Evolutionary conservation across 2,329 filamentous ascomycete genomes (phyloP).

Genomic region (Cytospora paraplurivora): DNA sequence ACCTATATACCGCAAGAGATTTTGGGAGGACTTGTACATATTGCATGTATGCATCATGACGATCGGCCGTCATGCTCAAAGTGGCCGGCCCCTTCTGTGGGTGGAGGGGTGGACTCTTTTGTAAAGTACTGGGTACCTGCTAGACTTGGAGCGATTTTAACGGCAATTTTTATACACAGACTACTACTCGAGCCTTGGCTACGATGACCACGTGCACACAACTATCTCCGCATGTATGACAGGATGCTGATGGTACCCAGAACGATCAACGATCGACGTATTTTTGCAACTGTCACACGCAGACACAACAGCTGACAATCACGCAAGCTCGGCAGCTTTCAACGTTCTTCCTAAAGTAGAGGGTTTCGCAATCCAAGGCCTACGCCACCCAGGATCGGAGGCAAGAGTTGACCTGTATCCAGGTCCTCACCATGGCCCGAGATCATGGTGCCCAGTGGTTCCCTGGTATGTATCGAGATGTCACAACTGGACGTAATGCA

Average conservation of each 20-base stretch:
- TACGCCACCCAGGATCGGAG: too few relatives aligned
- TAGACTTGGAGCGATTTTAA: conserved; percentile 15
- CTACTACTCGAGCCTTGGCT: background rate
- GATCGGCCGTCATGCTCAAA: conserved; percentile 5
- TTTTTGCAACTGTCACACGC: too few relatives aligned
- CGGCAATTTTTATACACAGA: conserved; percentile 9
- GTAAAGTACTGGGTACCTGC: conserved; percentile 18
- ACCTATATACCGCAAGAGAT: background rate
- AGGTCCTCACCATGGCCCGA: too few relatives aligned
- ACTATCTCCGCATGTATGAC: background rate
- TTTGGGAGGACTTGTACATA: conserved; percentile 2
- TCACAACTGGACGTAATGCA: too few relatives aligned
- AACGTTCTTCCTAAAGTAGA: too few relatives aligned
- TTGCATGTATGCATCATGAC: conserved; percentile 8
- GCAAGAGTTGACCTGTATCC: too few relatives aligned
- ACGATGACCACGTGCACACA: background rate
- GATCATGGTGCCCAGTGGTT: background rate
- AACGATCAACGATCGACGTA: background rate
- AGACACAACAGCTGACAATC: background rate
- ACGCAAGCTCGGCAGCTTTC: background rate
- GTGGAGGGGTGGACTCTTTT: background rate
- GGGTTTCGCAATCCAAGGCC: too few relatives aligned
- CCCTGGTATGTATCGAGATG: background rate
- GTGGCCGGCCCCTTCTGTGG: background rate
- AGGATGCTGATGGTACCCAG: background rate